A percentile compares a stretch with the other conserved stretches of the same genome.
Evolutionary conservation across 2,329 filamentous ascomycete genomes (phyloP).

Genomic region (Xylariaceae sp.): DNA sequence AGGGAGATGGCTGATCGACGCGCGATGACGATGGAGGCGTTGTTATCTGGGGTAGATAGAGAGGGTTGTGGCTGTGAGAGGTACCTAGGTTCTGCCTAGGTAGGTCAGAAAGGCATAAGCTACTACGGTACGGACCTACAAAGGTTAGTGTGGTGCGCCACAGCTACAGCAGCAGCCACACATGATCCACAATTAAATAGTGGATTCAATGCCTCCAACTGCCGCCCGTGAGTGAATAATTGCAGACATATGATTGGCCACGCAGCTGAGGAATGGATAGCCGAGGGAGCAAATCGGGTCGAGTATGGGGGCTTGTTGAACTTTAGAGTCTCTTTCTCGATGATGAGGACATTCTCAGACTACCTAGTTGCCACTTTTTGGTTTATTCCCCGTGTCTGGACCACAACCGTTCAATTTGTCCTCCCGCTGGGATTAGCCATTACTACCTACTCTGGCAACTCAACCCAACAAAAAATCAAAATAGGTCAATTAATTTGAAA

Average conservation of each 20-base stretch:
- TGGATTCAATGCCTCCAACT: not conserved
- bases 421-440: not conserved
- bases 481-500: not conserved
- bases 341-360: constrained; percentile 27
- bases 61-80: not conserved
- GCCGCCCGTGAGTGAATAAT: constrained; percentile 28
- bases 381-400: not conserved
- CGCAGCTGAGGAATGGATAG: constrained; percentile 21
- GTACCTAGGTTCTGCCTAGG: not conserved
- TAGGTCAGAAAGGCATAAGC: no score
- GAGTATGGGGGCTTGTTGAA: constrained; percentile 11
- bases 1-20: constrained; percentile 4
- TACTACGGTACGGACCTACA: not conserved
- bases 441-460: not conserved
- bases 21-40: constrained; percentile 14
- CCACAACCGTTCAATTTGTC: not conserved
- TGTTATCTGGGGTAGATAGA: not conserved
- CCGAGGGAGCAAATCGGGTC: constrained; percentile 29
- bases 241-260: constrained; percentile 26
- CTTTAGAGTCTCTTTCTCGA: constrained; percentile 17
- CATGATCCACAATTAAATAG: not conserved
- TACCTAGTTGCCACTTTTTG: constrained; percentile 19
- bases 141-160: not conserved
- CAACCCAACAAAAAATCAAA: not conserved
- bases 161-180: constrained; percentile 1